phyloP scores from a whole-genome alignment of 2,329 filamentous ascomycete genomes.

The Diplodia seriata region DNA sequence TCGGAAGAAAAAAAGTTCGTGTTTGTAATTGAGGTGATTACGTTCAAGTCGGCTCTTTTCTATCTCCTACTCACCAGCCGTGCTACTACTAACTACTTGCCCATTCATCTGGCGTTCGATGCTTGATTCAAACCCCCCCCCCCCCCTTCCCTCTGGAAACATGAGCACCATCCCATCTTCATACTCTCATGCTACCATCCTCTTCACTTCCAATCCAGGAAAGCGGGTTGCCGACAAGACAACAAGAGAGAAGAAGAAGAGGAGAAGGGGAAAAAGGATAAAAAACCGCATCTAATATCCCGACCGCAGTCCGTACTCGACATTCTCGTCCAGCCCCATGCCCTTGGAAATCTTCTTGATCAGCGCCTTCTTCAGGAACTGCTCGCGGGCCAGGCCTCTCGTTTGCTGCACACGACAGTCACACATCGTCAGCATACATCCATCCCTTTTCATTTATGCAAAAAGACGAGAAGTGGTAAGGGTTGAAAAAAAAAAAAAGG shows the following conservation, averaged over 20 bases:
- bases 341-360: conserved; percentile 78
- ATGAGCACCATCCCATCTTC: not conserved
- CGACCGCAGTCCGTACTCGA: conserved; percentile 2
- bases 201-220: not conserved
- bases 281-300: not conserved
- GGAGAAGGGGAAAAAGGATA: not conserved
- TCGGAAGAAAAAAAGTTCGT: not conserved
- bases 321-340: conserved; percentile 67
- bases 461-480: not conserved
- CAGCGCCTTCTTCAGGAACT: conserved; percentile 83
- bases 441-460: not conserved
- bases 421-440: conserved; percentile 10
- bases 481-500: too few species aligned
- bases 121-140: not conserved
- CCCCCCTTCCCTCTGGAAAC: too few species aligned
- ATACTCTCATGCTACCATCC: not conserved
- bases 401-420: conserved; percentile 56
- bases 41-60: not conserved
- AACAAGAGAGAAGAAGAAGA: not conserved
- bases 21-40: not conserved
- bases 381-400: conserved; percentile 75
- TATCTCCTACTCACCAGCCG: not conserved
- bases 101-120: not conserved
- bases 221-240: not conserved
- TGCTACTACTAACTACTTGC: not conserved